phyloP scores from a whole-genome alignment of 371 early-diverging fungal genomes.

The Rhizopus sp. region DNA sequence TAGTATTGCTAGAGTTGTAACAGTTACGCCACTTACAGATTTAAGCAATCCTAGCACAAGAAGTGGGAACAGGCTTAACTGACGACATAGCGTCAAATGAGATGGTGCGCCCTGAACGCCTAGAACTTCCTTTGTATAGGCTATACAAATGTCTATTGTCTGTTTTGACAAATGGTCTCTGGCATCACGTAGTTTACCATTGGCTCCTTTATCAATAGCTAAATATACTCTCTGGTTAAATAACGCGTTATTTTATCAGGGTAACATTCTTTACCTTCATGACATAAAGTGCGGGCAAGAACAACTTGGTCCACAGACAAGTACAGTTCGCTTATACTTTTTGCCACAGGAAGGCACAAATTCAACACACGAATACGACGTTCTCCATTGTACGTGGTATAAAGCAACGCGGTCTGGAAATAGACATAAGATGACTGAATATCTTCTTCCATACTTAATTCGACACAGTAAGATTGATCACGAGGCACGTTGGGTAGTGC shows the following conservation, averaged over 20 bases:
- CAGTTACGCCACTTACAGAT: slow-evolving; percentile 27
- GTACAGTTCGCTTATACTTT: slow-evolving; percentile 70
- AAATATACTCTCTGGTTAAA: not conserved
- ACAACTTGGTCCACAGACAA: slow-evolving; percentile 71
- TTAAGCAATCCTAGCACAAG: slow-evolving; percentile 69
- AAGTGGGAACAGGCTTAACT: slow-evolving; percentile 69
- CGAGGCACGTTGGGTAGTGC: slow-evolving; percentile 87
- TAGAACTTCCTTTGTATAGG: slow-evolving; percentile 59
- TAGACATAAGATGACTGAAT: slow-evolving; percentile 65
- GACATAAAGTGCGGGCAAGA: slow-evolving; percentile 58
- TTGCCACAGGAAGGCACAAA: slow-evolving; percentile 75
- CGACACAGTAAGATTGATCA: slow-evolving; percentile 82
- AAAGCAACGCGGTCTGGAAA: slow-evolving; percentile 88
- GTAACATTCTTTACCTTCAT: slow-evolving; percentile 62
- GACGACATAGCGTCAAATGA: slow-evolving; percentile 65
- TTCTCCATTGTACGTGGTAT: slow-evolving; percentile 74
- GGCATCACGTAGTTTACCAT: slow-evolving; percentile 72
- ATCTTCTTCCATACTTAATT: slow-evolving; percentile 77
- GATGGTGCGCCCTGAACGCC: slow-evolving; percentile 46
- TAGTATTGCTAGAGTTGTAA: not conserved
- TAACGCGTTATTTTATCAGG: not conserved
- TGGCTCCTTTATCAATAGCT: slow-evolving; percentile 63
- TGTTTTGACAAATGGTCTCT: slow-evolving; percentile 71
- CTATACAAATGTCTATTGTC: slow-evolving; percentile 58
- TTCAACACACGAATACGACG: slow-evolving; percentile 87